A percentile compares a stretch with the other conserved stretches of the same genome.
Evolutionary conservation across 2,329 filamentous ascomycete species (phyloP).

Genomic region (Pseudogymnoascus sp.): DNA sequence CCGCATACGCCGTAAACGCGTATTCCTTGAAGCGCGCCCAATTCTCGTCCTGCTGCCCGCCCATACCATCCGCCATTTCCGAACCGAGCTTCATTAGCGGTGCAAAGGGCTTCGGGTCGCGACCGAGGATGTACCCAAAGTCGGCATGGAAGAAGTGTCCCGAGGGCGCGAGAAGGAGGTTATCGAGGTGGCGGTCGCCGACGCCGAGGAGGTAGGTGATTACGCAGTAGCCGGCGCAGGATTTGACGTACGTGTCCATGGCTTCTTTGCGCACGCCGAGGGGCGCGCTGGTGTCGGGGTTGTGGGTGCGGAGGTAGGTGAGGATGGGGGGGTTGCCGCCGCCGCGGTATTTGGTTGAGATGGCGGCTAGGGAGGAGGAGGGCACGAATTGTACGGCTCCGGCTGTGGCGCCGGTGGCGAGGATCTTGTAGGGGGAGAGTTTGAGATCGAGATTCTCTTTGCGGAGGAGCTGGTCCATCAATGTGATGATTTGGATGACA

Average conservation of each 20-base stretch:
- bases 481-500: conserved; percentile 92
- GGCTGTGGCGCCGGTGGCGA: conserved; percentile 82
- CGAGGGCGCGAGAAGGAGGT: conserved; percentile 80
- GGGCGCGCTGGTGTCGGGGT: conserved; percentile 73
- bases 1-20: conserved; percentile 89
- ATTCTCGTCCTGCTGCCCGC: conserved; percentile 69
- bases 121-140: conserved; percentile 94
- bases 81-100: conserved; percentile 95
- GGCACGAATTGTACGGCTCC: conserved; percentile 92
- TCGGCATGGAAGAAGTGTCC: conserved; percentile 98
- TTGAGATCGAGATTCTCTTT: conserved; percentile 97
- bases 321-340: conserved; percentile 51
- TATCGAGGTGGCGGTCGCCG: conserved; percentile 91
- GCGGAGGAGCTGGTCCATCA: conserved; percentile 92
- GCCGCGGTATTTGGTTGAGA: conserved; percentile 71
- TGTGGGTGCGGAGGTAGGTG: conserved; percentile 79
- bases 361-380: conserved; percentile 74
- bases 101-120: conserved; percentile 94
- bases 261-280: conserved; percentile 84
- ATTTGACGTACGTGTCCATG: conserved; percentile 91
- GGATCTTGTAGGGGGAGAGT: conserved; percentile 89
- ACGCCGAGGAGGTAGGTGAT: conserved; percentile 97
- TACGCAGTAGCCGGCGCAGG: conserved; percentile 94
- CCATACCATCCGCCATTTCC: conserved; percentile 99
- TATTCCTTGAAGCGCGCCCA: conserved; percentile 91